phyloP scores from a whole-genome alignment of 2,329 filamentous ascomycete genomes.

The Xylariaceae sp. region DNA sequence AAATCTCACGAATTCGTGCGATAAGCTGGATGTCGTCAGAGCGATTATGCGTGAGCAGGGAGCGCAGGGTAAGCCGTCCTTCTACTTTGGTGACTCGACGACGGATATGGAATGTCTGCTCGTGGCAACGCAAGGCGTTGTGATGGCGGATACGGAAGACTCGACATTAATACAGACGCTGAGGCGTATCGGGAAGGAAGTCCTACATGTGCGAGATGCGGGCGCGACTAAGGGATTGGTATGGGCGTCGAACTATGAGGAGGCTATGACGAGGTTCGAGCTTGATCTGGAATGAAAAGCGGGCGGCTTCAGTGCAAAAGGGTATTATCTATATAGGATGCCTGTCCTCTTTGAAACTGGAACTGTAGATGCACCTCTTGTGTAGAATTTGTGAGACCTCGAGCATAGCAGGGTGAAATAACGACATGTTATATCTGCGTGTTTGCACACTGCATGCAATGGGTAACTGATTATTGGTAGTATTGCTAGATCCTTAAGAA shows the following conservation, averaged over 20 bases:
- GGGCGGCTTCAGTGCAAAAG: too few species aligned
- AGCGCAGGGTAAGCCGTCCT: slow-evolving; percentile 32
- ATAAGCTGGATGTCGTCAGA: slow-evolving; percentile 54
- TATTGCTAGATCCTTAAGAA: too few species aligned
- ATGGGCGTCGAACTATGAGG: slow-evolving; percentile 42
- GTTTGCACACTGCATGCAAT: too few species aligned
- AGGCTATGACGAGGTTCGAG: slow-evolving; percentile 31
- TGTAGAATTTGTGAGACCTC: too few species aligned
- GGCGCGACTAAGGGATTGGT: slow-evolving; percentile 34
- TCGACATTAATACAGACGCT: slow-evolving; percentile 38
- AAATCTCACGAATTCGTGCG: slow-evolving; percentile 48
- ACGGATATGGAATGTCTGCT: slow-evolving; percentile 63
- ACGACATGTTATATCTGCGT: too few species aligned
- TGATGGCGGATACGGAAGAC: slow-evolving; percentile 49
- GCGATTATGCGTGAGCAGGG: slow-evolving; percentile 35
- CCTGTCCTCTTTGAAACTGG: too few species aligned
- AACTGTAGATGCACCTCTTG: too few species aligned
- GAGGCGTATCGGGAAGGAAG: slow-evolving; percentile 41
- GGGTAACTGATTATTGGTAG: too few species aligned
- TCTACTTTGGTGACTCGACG: slow-evolving; percentile 65
- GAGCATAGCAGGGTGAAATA: too few species aligned
- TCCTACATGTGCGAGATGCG: slow-evolving; percentile 36
- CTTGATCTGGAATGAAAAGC: slow-evolving; percentile 3
- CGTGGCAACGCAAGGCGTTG: slow-evolving; percentile 48
- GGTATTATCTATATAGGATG: too few species aligned